Evolutionary conservation across 148 eudicot species (phyloP), one percentile per base, ranked within the genome.

Genomic region (Arbutus unedo): DNA sequence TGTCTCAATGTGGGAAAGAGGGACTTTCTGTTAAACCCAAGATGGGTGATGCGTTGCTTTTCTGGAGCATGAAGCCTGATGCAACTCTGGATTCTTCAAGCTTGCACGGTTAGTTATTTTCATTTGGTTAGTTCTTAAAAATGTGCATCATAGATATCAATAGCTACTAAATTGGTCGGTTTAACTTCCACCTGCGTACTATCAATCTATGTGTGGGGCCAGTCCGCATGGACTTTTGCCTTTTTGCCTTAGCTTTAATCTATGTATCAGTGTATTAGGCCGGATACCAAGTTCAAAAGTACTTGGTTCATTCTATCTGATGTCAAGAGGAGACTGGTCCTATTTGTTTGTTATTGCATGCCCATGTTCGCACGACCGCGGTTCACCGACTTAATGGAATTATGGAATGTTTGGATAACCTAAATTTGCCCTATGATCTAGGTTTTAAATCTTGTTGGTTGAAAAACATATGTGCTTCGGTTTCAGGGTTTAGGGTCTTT

Each of bases 11-110:
- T 85, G 98, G 92, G 51, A 91, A 95, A 86, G 91, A 83, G 83
- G 98, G 98, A 74, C 89, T 91, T 81, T 91, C 98, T n/a, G 93
- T 91, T 73, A 92, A 87, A 87, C 98, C 98, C 71, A 94, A 92
- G 84, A 92, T 82, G 91, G 98, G 98, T 38, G 98, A 95, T 85
- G 98, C 99, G 41, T 85, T 96, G 86, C 93, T 96, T 80, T 96
- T 96, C 89, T 96, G 99, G 99, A 94, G 99, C 92, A 86, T 93
- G 95, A 96, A 87, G 51, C 97, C 98, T 81, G 99, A 96, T 92
- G 99, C 93, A 66, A 85, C 91, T 81, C 84, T 89, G 21, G 99
- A 96, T 88, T 87, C 95, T 68, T 94, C 93, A 77, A 96, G 99
- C 84, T 90, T 94, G 89, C 98, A 96, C 79, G 98, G 98, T 94